Evolutionary conservation across 1,284 basidiomycete genomes (phyloP), one percentile per base, ranked within the genome.

Genomic region (Paramarasmius palmivorus): DNA sequence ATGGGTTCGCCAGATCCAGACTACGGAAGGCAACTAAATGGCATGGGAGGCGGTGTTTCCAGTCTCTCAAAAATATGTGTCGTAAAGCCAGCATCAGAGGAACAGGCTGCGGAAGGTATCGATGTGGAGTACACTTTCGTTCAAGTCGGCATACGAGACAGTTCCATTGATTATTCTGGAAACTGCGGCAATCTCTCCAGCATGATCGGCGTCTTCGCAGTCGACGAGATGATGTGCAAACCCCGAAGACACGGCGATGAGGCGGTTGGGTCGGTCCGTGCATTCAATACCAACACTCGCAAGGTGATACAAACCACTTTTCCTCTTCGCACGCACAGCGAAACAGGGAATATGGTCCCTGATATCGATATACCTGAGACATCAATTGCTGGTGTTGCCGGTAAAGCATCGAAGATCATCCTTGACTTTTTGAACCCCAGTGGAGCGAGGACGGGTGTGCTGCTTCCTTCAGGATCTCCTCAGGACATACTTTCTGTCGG

Each of bases 1-100:
- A 90, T 93, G 88, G 92, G 92, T 15, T 91, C 88, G 1, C 92
- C 92, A 0, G 92, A 94, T 63, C 78, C 86, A 0, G 70, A 75
- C 46, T 76, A 91, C 63, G 82, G 82, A 3, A 76, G 90, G 10
- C 92, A 94, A 70, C 78, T 93, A 19, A 86, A 93, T 61, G 92
- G 87, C 5, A 88, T 89, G 85, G 92, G 92, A 8, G 91, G 92
- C 3, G 92, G 92, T 2, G 74, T 90, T 32, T 88, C 84, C 4
- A 90, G 86, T 50, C 77, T 92, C 4, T 91, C 88, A 47, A 94
- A 94, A 65, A 81, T 90, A n/a, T 85, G 83, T 58, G 78, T 93
- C 29, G 81, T 93, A 2, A 81, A 78, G 3, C 57, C 72, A 37
- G 74, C 82, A 12, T 72, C 77, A 0, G 61, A 68, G 1, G 64